Evolutionary conservation across 805 yeast species (phyloP).

Genomic region (Starmerella vitae): DNA sequence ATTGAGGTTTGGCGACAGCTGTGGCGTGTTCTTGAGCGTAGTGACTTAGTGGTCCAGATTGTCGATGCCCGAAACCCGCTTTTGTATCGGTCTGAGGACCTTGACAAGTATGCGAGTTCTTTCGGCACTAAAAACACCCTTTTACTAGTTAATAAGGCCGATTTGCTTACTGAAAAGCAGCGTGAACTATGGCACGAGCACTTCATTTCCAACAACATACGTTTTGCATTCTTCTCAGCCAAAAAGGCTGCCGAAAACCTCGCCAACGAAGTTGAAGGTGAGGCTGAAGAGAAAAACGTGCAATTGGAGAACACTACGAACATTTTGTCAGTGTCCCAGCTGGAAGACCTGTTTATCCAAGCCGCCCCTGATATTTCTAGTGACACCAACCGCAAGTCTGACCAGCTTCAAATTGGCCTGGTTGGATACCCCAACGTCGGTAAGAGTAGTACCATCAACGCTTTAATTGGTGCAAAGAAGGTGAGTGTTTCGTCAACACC

Average conservation of each 20-base stretch:
- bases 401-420: slow-evolving; percentile 70
- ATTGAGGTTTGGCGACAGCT: slow-evolving; percentile 96
- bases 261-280: slow-evolving; percentile 12
- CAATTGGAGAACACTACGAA: slow-evolving; percentile 35
- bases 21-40: slow-evolving; percentile 95
- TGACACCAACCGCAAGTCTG: slow-evolving; percentile 19
- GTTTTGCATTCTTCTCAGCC: slow-evolving; percentile 88
- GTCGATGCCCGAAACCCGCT: slow-evolving; percentile 95
- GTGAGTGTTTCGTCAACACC: slow-evolving; percentile 99
- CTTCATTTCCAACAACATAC: slow-evolving; percentile 53
- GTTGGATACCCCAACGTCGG: slow-evolving; percentile 98
- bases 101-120: slow-evolving; percentile 71
- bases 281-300: slow-evolving; percentile 18
- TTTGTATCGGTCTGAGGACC: slow-evolving; percentile 74
- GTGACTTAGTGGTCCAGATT: slow-evolving; percentile 87
- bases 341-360: slow-evolving; percentile 62
- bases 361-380: slow-evolving; percentile 46
- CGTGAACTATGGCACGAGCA: slow-evolving; percentile 78
- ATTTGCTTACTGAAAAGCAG: slow-evolving; percentile 63
- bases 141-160: slow-evolving; percentile 85
- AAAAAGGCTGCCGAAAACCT: slow-evolving; percentile 53
- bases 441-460: slow-evolving; percentile 95
- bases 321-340: slow-evolving; percentile 68
- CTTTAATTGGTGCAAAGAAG: slow-evolving; percentile 87
- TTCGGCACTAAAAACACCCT: slow-evolving; percentile 59